These are phyloP conservation scores for Eucalyptus fibrosa DNA, from an alignment of 345 rosid species.

Conservation along the genomic window DNA sequence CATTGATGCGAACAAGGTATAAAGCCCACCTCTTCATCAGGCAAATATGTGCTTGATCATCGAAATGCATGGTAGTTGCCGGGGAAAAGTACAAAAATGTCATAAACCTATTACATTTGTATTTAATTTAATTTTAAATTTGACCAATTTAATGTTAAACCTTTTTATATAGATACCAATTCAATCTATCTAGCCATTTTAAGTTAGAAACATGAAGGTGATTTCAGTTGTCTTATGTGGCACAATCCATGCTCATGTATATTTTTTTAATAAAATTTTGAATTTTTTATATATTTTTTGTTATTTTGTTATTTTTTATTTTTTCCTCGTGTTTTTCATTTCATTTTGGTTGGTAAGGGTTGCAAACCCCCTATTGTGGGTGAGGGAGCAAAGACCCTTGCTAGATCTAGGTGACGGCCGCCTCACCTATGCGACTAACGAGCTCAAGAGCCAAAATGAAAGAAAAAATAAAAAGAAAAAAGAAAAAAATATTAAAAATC, in stretches of 20 bases:
- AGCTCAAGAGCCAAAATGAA: too few relatives aligned
- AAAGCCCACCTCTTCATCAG: neutral
- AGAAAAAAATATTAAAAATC: too few relatives aligned
- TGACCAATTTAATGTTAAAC: too few relatives aligned
- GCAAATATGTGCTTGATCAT: neutral
- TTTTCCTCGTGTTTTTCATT: too few relatives aligned
- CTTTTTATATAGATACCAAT: too few relatives aligned
- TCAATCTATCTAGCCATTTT: accelerated
- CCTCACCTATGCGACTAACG: accelerated
- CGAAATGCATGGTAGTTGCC: neutral
- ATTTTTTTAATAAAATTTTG: too few relatives aligned
- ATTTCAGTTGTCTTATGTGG: accelerated
- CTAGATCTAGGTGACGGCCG: accelerated
- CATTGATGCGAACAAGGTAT: neutral
- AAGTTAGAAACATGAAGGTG: neutral
- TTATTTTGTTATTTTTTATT: too few relatives aligned
- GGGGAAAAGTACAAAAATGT: neutral
- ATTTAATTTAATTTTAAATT: too few relatives aligned
- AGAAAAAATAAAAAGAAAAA: too few relatives aligned
- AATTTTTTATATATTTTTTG: accelerated
- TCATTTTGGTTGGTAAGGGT: too few relatives aligned
- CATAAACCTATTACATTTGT: too few relatives aligned
- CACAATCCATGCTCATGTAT: accelerated
- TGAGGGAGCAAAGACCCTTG: too few relatives aligned
- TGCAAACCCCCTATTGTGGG: accelerated